Evolutionary conservation across 2,329 filamentous ascomycete genomes (phyloP).

Genomic region (Alternaria alternata): DNA sequence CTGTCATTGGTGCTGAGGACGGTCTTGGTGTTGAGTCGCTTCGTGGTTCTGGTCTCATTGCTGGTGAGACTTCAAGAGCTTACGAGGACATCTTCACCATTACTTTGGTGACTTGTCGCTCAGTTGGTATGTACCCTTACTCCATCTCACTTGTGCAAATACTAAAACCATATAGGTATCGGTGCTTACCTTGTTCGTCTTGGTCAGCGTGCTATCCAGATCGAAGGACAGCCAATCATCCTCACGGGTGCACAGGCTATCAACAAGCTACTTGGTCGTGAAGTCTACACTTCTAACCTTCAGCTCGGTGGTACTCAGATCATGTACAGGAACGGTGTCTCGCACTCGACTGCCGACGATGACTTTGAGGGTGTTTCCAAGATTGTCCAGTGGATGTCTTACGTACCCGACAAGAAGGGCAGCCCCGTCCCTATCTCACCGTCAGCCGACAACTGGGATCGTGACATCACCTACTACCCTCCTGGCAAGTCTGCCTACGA

Average conservation of each 20-base stretch:
- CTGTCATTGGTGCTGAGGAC: slow-evolving; percentile 91
- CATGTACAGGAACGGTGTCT: slow-evolving; percentile 99
- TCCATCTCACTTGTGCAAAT: background rate
- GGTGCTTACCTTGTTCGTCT: slow-evolving; percentile 98
- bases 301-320: slow-evolving; percentile 99
- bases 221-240: slow-evolving; percentile 98
- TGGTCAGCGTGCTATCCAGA: slow-evolving; percentile 97
- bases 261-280: slow-evolving; percentile 96
- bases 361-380: slow-evolving; percentile 98
- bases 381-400: slow-evolving; percentile 98
- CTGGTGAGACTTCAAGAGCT: slow-evolving; percentile 93
- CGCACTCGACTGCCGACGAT: slow-evolving; percentile 96
- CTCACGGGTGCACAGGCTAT: slow-evolving; percentile 95
- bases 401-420: slow-evolving; percentile 93
- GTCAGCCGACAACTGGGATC: slow-evolving; percentile 87
- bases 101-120: slow-evolving; percentile 96
- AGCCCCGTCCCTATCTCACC: slow-evolving; percentile 92
- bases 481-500: slow-evolving; percentile 88
- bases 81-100: slow-evolving; percentile 99
- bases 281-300: slow-evolving; percentile 98
- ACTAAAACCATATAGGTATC: slow-evolving; percentile 70
- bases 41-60: slow-evolving; percentile 96
- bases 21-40: slow-evolving; percentile 97
- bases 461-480: slow-evolving; percentile 83
- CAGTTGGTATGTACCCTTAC: slow-evolving; percentile 71